Evolutionary conservation across 2,329 filamentous ascomycete species (phyloP).

Genomic region (Colletotrichum abscissum): DNA sequence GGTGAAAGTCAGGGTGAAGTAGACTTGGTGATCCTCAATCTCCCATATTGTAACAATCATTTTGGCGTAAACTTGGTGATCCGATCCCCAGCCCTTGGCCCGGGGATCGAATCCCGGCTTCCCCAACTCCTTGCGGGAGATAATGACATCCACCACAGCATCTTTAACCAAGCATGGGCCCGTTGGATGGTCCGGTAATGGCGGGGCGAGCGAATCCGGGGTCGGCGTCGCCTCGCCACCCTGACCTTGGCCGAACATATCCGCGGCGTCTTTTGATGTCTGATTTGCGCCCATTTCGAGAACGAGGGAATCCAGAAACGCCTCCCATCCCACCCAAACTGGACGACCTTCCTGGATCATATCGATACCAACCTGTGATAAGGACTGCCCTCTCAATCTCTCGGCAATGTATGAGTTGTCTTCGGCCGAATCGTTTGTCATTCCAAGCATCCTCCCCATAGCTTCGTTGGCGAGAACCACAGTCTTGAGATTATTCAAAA

Average conservation of each 20-base stretch:
- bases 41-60: slow-evolving; percentile 84
- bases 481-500: slow-evolving; percentile 76
- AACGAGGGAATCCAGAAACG: slow-evolving; percentile 66
- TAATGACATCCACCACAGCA: slow-evolving; percentile 75
- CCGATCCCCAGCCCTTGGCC: slow-evolving; percentile 48
- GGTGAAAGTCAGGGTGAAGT: slow-evolving; percentile 82
- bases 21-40: slow-evolving; percentile 73
- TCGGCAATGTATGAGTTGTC: slow-evolving; percentile 63
- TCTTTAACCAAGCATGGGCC: slow-evolving; percentile 58
- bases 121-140: slow-evolving; percentile 62
- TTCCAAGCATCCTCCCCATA: slow-evolving; percentile 75
- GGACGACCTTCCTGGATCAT: slow-evolving; percentile 75
- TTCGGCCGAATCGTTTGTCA: slow-evolving; percentile 57
- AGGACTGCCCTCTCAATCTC: slow-evolving; percentile 70
- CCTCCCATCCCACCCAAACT: slow-evolving; percentile 69
- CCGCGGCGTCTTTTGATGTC: slow-evolving; percentile 28
- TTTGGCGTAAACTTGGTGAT: slow-evolving; percentile 68
- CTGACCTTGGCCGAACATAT: slow-evolving; percentile 31
- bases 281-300: slow-evolving; percentile 51
- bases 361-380: slow-evolving; percentile 79
- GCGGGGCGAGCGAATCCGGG: slow-evolving; percentile 37
- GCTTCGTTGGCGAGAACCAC: slow-evolving; percentile 81
- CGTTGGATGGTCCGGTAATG: slow-evolving; percentile 37
- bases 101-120: slow-evolving; percentile 50
- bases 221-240: slow-evolving; percentile 53